Conservation (phyloP, 768 basidiomycete species). For the Tephrocybe sp. region DNA sequence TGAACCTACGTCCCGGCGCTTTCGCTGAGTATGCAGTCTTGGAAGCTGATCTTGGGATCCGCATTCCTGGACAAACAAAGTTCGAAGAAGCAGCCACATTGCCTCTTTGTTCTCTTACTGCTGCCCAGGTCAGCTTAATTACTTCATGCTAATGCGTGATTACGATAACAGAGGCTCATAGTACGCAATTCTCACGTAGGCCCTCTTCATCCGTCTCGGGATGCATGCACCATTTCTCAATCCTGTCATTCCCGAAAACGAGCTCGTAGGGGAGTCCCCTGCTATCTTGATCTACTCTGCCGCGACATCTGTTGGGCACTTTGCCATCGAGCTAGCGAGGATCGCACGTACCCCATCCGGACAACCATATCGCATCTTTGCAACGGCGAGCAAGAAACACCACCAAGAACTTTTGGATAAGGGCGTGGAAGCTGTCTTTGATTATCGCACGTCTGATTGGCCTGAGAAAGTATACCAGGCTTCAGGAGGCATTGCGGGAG, state of each 20-base stretch:
- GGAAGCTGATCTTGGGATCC: constrained; percentile 29
- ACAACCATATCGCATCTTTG: constrained; percentile 25
- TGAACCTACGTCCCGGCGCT: constrained; percentile 28
- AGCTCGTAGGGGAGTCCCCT: constrained; percentile 15
- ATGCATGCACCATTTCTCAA: constrained; percentile 26
- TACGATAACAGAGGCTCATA: not conserved
- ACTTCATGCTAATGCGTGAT: not conserved
- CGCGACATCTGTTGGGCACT: constrained; percentile 32
- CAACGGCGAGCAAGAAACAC: constrained; percentile 28
- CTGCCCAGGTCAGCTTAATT: constrained; percentile 25
- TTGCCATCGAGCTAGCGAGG: constrained; percentile 25
- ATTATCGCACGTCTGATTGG: constrained; percentile 30
- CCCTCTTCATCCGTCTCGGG: constrained; percentile 29
- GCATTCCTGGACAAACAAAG: constrained; percentile 22
- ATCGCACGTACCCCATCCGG: constrained; percentile 21
- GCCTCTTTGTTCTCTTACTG: constrained; percentile 30
- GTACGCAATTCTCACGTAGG: constrained; percentile 15
- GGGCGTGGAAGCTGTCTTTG: constrained; percentile 30
- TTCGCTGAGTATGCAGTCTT: constrained; percentile 33
- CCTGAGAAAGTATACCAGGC: constrained; percentile 24
- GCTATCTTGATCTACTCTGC: constrained; percentile 30
- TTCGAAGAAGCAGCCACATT: constrained; percentile 31
- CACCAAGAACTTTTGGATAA: constrained; percentile 22
- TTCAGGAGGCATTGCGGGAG: constrained; percentile 26
- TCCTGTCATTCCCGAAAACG: constrained; percentile 16